phyloP scores from a whole-genome alignment of 805 yeast species.

The Saccharomycopsis sp. region DNA sequence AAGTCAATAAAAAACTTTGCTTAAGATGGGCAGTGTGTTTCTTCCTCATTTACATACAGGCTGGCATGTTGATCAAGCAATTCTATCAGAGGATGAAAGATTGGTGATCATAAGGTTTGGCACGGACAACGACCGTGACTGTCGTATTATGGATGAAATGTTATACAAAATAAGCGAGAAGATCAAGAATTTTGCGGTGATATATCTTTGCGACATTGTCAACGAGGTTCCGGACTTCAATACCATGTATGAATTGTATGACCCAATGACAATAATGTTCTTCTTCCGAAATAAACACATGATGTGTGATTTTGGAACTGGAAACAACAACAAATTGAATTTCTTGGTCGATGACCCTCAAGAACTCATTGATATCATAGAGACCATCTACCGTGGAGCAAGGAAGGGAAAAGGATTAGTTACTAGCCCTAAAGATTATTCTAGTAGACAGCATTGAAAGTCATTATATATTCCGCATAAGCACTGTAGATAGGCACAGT shows the following conservation, averaged over 20 bases:
- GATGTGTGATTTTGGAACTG: slow-evolving; percentile 99
- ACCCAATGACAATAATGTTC: slow-evolving; percentile 89
- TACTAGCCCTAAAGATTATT: slow-evolving; percentile 20
- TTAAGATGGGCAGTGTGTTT: slow-evolving; percentile 6
- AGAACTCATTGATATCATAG: slow-evolving; percentile 86
- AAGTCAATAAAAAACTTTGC: too few species aligned
- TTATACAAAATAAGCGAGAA: slow-evolving; percentile 74
- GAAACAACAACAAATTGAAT: slow-evolving; percentile 90
- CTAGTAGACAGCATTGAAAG: slow-evolving; percentile 8
- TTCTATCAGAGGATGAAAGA: slow-evolving; percentile 84
- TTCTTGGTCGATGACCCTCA: slow-evolving; percentile 74
- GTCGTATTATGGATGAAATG: slow-evolving; percentile 88
- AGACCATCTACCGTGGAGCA: slow-evolving; percentile 87
- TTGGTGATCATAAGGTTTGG: slow-evolving; percentile 89
- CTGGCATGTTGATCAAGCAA: slow-evolving; percentile 91
- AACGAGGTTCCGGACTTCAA: slow-evolving; percentile 88
- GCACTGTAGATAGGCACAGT: too few species aligned
- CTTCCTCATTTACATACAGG: slow-evolving; percentile 5
- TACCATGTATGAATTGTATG: slow-evolving; percentile 81
- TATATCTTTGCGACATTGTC: slow-evolving; percentile 76
- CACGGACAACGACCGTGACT: slow-evolving; percentile 62
- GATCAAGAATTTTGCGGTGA: slow-evolving; percentile 78
- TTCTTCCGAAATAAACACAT: slow-evolving; percentile 89
- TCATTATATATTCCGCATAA: too few species aligned
- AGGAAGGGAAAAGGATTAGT: slow-evolving; percentile 89